These are phyloP conservation scores for Tolypocladium album DNA, from an alignment of 2,329 filamentous ascomycete species.

Conservation along the genomic window DNA sequence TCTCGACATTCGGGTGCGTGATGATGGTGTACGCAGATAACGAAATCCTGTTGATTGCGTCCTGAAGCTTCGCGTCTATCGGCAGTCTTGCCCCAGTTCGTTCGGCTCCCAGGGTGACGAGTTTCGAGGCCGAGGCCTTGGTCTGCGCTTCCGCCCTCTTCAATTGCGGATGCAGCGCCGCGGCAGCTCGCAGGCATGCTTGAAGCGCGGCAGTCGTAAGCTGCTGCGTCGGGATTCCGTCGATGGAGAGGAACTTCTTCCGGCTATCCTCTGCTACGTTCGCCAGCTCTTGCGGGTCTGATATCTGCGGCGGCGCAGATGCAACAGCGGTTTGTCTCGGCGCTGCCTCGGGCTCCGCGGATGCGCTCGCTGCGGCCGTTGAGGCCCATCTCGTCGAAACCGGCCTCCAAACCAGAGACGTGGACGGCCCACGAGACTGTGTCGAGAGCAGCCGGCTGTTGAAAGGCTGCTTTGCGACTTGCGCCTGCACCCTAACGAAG, in stretches of 20 bases:
- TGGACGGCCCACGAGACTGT: constrained; percentile 4
- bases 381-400: constrained; percentile 15
- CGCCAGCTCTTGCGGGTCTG: constrained; percentile 28
- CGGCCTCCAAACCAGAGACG: constrained; percentile 3
- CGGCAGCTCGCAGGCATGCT: constrained; percentile 32
- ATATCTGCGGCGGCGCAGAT: constrained; percentile 13
- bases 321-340: constrained; percentile 8
- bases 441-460: constrained; percentile 12
- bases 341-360: constrained; percentile 1
- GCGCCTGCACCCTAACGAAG: constrained; percentile 16
- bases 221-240: constrained; percentile 32
- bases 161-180: constrained; percentile 29
- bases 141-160: constrained; percentile 26
- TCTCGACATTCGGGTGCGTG: constrained; percentile 65
- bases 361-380: constrained; percentile 9
- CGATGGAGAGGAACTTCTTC: constrained; percentile 30
- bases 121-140: constrained; percentile 39
- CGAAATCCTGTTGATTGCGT: constrained; percentile 42
- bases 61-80: constrained; percentile 25
- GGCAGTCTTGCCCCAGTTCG: constrained; percentile 18
- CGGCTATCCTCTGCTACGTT: constrained; percentile 30
- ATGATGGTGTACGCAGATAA: constrained; percentile 58
- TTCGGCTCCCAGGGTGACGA: constrained; percentile 35
- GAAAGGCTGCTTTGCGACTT: constrained; percentile 12
- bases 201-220: constrained; percentile 32